Evolutionary conservation across 345 rosid genomes (phyloP), one percentile per base, ranked within the genome.

Genomic region (Bruguiera sexangula): DNA sequence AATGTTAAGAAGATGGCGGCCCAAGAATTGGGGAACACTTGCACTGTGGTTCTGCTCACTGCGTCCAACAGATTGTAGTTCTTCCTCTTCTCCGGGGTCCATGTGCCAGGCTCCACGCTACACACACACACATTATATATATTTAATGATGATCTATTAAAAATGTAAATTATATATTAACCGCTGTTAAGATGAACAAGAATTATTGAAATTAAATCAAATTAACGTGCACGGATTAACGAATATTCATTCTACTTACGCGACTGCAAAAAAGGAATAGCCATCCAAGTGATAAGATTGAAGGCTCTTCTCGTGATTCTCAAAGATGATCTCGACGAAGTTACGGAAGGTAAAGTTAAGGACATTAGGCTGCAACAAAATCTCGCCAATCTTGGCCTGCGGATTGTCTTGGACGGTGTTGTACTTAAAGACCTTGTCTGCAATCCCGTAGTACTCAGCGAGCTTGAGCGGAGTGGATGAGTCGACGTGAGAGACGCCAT

Each of bases 21-120:
- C 82, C 82, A 79, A 0, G 79, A 75, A 32, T 79, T 75, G 6
- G 82, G 82, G 68, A 71, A 79, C 51, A 79, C 82, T 16, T 75
- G 82, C 52, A 79, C 27, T 6, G 82, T 75, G 48, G 76, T 78
- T 59, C 82, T 71, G 70, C 82, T 79, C 70, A 79, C 82, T 18
- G 79, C 82, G 8, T 79, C 82, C 15, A 79, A 73, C 26, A 71
- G 69, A 69, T 79, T 79, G 64, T 79, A 79, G 63, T 32, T 58
- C 73, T 70, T 70, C 55, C 82, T 79, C 79, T 74, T 74, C 16
- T 75, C 82, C 5, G 73, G 76, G 8, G 66, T 71, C 82, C 82
- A 79, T 11, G 43, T 75, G 61, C 79, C 82, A 0, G 79, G 82
- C 79, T 79, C 82, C 8, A 79, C 31, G 37, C 81, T 78, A 29